A percentile compares a stretch with the other conserved stretches of the same genome.
Evolutionary conservation across 306 rosid species (phyloP).

Genomic region (Alnus glutinosa): DNA sequence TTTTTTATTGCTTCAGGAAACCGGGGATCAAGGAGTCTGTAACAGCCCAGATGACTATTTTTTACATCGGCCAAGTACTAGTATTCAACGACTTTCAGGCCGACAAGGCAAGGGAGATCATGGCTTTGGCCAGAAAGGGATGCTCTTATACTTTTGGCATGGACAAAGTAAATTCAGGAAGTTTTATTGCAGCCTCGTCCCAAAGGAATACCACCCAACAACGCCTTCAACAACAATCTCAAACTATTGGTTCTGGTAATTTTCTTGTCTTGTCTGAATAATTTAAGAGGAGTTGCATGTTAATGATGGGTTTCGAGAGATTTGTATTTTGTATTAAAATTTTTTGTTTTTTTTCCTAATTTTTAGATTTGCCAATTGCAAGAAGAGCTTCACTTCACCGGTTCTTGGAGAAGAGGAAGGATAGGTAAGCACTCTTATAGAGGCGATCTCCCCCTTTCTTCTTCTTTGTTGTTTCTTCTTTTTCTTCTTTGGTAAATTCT

Average conservation of each 20-base stretch:
- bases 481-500: too few relatives aligned
- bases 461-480: too few relatives aligned
- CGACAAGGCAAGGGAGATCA: slow-evolving; percentile 64
- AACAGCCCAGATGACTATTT: slow-evolving; percentile 65
- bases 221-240: slow-evolving; percentile 29
- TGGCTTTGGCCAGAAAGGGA: slow-evolving; percentile 65
- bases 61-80: slow-evolving; percentile 66
- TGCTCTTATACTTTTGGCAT: slow-evolving; percentile 30
- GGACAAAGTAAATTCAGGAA: slow-evolving; percentile 15
- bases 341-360: slow-evolving; percentile 6
- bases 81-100: slow-evolving; percentile 59
- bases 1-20: slow-evolving; percentile 30
- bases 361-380: slow-evolving; percentile 67
- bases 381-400: slow-evolving; percentile 87
- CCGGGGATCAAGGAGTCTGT: slow-evolving; percentile 23
- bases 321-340: background rate
- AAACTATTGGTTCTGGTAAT: slow-evolving; percentile 44
- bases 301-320: background rate
- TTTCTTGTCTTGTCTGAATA: background rate
- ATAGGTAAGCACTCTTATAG: slow-evolving; percentile 75
- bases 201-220: slow-evolving; percentile 28
- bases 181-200: slow-evolving; percentile 12
- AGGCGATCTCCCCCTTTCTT: too few relatives aligned
- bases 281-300: background rate
- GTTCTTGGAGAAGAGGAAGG: slow-evolving; percentile 88